Percentiles rank a stretch among this genome's conserved stretches.
Conservation (phyloP, 345 rosid species). For the Salix suchowensis region DNA sequence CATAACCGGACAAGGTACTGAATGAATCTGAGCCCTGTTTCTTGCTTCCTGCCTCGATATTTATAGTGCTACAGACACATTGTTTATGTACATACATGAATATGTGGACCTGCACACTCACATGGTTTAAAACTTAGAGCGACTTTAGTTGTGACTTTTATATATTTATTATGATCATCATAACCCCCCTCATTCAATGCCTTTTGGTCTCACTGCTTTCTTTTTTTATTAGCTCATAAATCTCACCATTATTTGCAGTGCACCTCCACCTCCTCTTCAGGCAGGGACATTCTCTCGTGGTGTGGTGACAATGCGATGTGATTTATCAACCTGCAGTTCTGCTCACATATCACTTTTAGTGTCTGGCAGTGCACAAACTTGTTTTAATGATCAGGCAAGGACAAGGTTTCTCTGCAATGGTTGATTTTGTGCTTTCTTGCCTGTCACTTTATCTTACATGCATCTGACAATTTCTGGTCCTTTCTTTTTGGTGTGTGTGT, state of each 20-base stretch:
- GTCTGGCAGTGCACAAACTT: slow-evolving; percentile 96
- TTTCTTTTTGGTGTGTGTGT: slow-evolving; percentile 4
- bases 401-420: slow-evolving; percentile 1
- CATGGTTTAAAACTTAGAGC: not conserved
- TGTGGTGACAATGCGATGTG: slow-evolving; percentile 98
- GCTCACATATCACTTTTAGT: slow-evolving; percentile 90
- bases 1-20: slow-evolving; percentile 87
- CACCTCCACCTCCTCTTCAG: slow-evolving; percentile 98
- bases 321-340: slow-evolving; percentile 81
- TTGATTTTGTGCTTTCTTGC: not conserved
- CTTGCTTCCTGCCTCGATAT: slow-evolving; percentile 1
- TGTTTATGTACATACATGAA: not conserved
- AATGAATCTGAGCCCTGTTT: slow-evolving; percentile 12
- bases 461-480: slow-evolving; percentile 1
- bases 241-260: slow-evolving; percentile 50
- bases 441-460: not conserved
- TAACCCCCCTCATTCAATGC: not conserved
- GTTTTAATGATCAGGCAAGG: slow-evolving; percentile 96
- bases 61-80: not conserved
- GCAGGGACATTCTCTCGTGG: slow-evolving; percentile 99
- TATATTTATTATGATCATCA: not conserved
- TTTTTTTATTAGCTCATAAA: slow-evolving; percentile 3
- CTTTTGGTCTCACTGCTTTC: not conserved
- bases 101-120: not conserved
- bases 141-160: no score